Conservation (phyloP, 768 basidiomycete species). For the Termitomyces sp. region DNA sequence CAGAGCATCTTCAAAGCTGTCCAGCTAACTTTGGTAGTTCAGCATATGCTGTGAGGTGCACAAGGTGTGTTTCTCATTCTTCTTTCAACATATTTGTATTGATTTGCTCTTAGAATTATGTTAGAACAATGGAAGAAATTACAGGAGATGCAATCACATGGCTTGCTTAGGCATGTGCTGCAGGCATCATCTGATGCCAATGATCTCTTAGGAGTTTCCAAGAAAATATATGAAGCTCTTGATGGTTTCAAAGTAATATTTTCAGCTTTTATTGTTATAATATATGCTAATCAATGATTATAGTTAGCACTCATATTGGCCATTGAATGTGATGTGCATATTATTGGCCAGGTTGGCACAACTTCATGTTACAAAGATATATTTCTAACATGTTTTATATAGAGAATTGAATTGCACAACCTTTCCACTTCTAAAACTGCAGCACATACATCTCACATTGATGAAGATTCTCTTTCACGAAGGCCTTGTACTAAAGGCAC, state of each 20-base stretch:
- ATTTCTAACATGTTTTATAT: too few species aligned
- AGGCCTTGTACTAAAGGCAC: not conserved
- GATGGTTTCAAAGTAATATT: not conserved
- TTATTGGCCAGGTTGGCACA: not conserved
- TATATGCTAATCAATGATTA: not conserved
- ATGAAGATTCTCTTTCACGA: not conserved
- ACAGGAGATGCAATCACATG: not conserved
- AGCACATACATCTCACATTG: not conserved
- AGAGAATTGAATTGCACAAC: too few species aligned
- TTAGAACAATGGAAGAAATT: too few species aligned
- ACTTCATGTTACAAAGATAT: too few species aligned
- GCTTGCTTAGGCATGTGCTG: not conserved
- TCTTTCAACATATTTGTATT: too few species aligned
- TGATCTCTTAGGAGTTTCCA: not conserved
- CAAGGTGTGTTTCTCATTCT: too few species aligned
- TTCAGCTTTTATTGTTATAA: not conserved
- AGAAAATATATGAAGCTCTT: not conserved
- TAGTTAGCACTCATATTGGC: not conserved
- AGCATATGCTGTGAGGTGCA: too few species aligned
- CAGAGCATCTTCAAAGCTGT: too few species aligned
- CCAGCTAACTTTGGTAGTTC: too few species aligned
- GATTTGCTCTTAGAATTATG: too few species aligned
- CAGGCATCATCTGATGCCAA: not conserved
- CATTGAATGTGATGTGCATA: not conserved
- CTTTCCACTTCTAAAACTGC: not conserved